Base-by-base conservation (phyloP, 768 basidiomycete species). In the Suillus weaverae region DNA sequence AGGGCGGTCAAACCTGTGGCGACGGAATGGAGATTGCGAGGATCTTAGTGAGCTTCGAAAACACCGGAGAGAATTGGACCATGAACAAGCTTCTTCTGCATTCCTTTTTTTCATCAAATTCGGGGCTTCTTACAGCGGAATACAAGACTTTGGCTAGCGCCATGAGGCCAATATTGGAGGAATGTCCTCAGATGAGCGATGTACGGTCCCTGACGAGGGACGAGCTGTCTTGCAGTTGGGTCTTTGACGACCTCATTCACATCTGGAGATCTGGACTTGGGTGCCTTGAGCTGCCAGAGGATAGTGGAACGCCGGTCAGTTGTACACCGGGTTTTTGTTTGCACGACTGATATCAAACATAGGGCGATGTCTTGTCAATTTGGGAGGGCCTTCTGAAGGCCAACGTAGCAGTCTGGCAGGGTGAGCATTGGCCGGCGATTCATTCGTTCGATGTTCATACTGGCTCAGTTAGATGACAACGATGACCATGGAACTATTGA, bases 361-460 rank as follows among this genome's bases (percentile, higher is more conserved):
- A 86, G 83, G 67, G 69, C 1, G 84, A 86, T 65, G 74, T 89
- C 4, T 69, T 84, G 8, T 78, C 77, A 16, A 80, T 86, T 9
- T 92, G 89, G 90, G 76, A 81, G 43, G 82, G 83, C 48, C 72
- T 92, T 38, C 68, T 90, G 44, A 80, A 78, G 60, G 80, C 83
- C 3, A 84, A 84, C 38, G 80, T 86, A 18, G 70, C 78, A 0
- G 70, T 74, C 59, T 73, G 85, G 7, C 76, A 85, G 77, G 81
- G 87, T 86, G 43, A 20, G 76, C 71, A 10, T 41, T 35, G 16
- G 30, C n/a, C 61, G 32, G 63, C 20, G 30, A 1, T 33, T 4
- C 8, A n/a, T 32, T 20, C 30, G 35, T 4, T 60, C n/a, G 35
- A 62, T 71, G 36, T 71, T 66, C 16, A 53, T 59, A 60, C 48